Conservation (phyloP, 2,329 filamentous ascomycete genomes). For the Cladorrhinum sp. region DNA sequence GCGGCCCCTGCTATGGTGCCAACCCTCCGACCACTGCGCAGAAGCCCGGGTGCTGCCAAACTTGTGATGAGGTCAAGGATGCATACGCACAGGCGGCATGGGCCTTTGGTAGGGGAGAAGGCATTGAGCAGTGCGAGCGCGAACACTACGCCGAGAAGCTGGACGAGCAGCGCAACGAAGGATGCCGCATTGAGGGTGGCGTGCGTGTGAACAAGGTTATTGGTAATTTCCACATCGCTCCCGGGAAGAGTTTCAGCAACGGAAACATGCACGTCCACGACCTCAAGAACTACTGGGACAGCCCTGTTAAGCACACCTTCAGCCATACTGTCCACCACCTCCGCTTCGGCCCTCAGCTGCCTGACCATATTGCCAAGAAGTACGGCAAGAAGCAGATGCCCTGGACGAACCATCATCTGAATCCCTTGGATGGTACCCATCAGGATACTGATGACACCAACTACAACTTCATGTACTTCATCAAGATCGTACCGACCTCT, state of each 20-base stretch:
- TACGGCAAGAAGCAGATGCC: constrained; percentile 51
- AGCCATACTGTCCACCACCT: constrained; percentile 84
- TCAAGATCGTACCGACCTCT: constrained; percentile 95
- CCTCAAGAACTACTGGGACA: constrained; percentile 89
- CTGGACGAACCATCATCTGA: constrained; percentile 89
- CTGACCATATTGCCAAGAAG: constrained; percentile 64
- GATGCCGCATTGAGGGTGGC: constrained; percentile 88
- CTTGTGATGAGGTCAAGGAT: constrained; percentile 93
- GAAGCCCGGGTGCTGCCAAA: constrained; percentile 93
- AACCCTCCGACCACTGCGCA: constrained; percentile 64
- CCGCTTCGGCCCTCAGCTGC: constrained; percentile 88
- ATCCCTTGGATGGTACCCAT: constrained; percentile 78
- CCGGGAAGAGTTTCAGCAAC: constrained; percentile 91
- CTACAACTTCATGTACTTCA: constrained; percentile 98
- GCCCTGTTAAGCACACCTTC: constrained; percentile 76
- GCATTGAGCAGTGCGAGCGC: constrained; percentile 90
- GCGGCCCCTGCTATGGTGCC: constrained; percentile 89
- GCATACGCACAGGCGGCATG: constrained; percentile 86
- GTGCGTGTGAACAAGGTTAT: constrained; percentile 97
- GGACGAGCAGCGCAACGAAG: constrained; percentile 83
- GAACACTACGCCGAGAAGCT: constrained; percentile 91
- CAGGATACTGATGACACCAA: constrained; percentile 78
- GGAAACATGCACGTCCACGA: constrained; percentile 98
- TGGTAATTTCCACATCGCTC: constrained; percentile 97
- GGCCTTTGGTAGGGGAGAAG: constrained; percentile 90